phyloP scores from a whole-genome alignment of 2,329 filamentous ascomycete species.

The Blastomyces gilchristii region DNA sequence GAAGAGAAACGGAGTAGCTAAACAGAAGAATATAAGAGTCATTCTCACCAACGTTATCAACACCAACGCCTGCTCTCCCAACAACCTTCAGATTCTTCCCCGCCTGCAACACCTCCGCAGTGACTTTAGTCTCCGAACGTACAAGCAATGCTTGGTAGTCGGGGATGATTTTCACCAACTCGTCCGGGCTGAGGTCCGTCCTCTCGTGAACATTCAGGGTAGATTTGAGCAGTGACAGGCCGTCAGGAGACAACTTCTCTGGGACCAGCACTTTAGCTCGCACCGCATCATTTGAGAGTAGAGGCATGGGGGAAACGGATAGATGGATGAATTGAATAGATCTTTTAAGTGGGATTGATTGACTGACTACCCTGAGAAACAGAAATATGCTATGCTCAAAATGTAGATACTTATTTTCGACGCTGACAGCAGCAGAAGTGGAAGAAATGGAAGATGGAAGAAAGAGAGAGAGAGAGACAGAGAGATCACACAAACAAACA shows the following conservation, averaged over 20 bases:
- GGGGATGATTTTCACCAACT: slow-evolving; percentile 57
- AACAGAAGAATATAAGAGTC: neutral
- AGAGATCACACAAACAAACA: neutral
- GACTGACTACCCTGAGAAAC: neutral
- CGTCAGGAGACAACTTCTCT: slow-evolving; percentile 72
- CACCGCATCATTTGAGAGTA: slow-evolving; percentile 16
- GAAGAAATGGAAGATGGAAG: neutral
- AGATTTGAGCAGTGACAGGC: slow-evolving; percentile 56
- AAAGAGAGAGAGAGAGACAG: neutral
- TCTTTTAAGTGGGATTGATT: neutral
- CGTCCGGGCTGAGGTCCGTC: slow-evolving; percentile 50
- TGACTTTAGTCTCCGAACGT: slow-evolving; percentile 73
- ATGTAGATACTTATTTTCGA: too few relatives aligned
- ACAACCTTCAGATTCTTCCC: slow-evolving; percentile 65
- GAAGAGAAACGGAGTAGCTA: neutral
- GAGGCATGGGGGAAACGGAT: slow-evolving; percentile 14
- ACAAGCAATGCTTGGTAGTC: slow-evolving; percentile 68
- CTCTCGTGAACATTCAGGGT: slow-evolving; percentile 61
- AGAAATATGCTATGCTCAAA: neutral
- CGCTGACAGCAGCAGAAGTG: too few relatives aligned
- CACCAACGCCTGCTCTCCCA: slow-evolving; percentile 68
- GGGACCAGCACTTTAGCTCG: slow-evolving; percentile 57
- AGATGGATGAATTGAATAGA: neutral
- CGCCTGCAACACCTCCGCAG: slow-evolving; percentile 53
- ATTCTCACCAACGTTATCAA: slow-evolving; percentile 58